These are phyloP conservation scores for Acacia crassicarpa DNA, from an alignment of 306 rosid species.

Conservation along the genomic window DNA sequence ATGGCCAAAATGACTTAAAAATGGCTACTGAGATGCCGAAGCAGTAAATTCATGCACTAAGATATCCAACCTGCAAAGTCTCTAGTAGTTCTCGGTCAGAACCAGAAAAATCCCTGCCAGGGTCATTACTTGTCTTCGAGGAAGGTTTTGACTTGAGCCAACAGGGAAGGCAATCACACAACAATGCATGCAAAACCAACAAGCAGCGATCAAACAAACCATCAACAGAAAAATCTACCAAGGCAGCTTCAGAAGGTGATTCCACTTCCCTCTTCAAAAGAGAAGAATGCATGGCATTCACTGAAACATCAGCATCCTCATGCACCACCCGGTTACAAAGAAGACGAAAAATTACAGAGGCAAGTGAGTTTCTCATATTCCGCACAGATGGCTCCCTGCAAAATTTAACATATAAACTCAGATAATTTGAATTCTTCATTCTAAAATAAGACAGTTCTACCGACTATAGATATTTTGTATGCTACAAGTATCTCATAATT, in stretches of 20 bases:
- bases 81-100: conserved; percentile 76
- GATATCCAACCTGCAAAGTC: conserved; percentile 71
- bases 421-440: background rate
- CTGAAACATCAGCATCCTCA: conserved; percentile 56
- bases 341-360: conserved; percentile 78
- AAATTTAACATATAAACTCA: conserved; percentile 25
- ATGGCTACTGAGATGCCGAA: conserved; percentile 18
- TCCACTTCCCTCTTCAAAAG: conserved; percentile 60
- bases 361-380: conserved; percentile 71
- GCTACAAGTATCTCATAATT: conserved; percentile 5
- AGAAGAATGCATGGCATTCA: conserved; percentile 40
- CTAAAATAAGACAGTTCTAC: background rate
- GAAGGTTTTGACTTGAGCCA: conserved; percentile 67
- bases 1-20: background rate
- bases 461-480: background rate
- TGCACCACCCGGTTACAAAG: conserved; percentile 79
- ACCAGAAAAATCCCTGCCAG: conserved; percentile 50
- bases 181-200: conserved; percentile 79
- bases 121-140: conserved; percentile 53
- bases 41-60: conserved; percentile 11
- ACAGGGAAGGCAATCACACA: conserved; percentile 74
- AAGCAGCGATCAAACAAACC: conserved; percentile 73
- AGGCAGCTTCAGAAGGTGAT: conserved; percentile 57
- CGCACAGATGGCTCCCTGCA: conserved; percentile 80
- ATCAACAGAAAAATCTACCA: conserved; percentile 51